Conservation (phyloP, 306 rosid species). For the Hippophae gyantsensis region DNA sequence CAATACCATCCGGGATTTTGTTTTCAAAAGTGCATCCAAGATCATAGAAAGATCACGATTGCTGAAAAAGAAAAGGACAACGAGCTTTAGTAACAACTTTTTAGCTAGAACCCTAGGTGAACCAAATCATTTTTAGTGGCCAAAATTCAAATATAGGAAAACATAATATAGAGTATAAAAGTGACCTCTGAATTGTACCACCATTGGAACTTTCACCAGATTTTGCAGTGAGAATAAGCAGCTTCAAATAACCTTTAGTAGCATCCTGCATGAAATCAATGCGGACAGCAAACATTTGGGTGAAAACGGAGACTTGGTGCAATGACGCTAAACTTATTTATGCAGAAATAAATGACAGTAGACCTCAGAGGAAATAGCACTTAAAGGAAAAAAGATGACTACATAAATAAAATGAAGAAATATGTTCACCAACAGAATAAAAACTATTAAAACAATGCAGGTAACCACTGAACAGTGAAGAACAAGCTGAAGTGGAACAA, state of each 20-base stretch:
- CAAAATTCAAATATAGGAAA: constrained; percentile 5
- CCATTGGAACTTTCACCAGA: constrained; percentile 77
- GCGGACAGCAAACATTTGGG: not conserved
- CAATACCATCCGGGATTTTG: constrained; percentile 83
- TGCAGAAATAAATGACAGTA: not conserved
- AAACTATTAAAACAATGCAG: not conserved
- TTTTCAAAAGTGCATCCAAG: constrained; percentile 91
- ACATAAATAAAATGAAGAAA: not conserved
- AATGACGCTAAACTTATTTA: too few species aligned
- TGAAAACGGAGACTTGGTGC: too few species aligned
- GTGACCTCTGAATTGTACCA: constrained; percentile 91
- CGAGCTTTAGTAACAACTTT: not conserved
- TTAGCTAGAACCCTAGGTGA: constrained; percentile 9
- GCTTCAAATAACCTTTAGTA: constrained; percentile 88
- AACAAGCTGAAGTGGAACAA: not conserved
- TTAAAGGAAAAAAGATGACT: not conserved
- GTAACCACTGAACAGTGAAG: not conserved
- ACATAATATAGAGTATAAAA: constrained; percentile 5
- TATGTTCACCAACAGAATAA: not conserved
- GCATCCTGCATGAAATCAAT: constrained; percentile 61
- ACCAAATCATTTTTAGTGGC: constrained; percentile 15
- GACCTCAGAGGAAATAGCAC: constrained; percentile 2
- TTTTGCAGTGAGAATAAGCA: constrained; percentile 83
- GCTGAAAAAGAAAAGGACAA: constrained; percentile 31
- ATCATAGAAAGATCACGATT: constrained; percentile 99